Conservation (phyloP, 768 basidiomycete species). For the Suillus subaureus region DNA sequence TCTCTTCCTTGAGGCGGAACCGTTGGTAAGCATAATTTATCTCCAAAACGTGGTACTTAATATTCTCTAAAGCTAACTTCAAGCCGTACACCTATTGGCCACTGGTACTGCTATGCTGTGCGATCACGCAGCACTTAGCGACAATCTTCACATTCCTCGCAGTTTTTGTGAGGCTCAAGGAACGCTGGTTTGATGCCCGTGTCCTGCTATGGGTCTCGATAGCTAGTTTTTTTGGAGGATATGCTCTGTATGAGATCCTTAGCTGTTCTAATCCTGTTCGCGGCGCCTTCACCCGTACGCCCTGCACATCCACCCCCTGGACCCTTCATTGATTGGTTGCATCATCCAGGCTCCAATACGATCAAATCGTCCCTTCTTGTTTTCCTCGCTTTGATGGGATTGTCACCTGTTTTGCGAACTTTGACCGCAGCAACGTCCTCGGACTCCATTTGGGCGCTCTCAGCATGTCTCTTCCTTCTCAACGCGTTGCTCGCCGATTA, state of each 20-base stretch:
- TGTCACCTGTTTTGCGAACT: slow-evolving; percentile 90
- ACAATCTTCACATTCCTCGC: slow-evolving; percentile 81
- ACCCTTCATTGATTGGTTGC: slow-evolving; percentile 15
- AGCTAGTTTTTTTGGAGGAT: slow-evolving; percentile 60
- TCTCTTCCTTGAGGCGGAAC: slow-evolving; percentile 77
- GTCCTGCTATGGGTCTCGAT: slow-evolving; percentile 68
- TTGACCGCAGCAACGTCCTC: slow-evolving; percentile 94
- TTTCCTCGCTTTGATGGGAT: slow-evolving; percentile 84
- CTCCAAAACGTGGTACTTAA: slow-evolving; percentile 9
- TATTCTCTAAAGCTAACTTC: slow-evolving; percentile 64
- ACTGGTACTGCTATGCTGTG: slow-evolving; percentile 66
- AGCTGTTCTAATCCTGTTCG: slow-evolving; percentile 38
- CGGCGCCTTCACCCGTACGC: slow-evolving; percentile 29
- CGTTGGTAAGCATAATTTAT: slow-evolving; percentile 47
- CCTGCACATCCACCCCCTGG: background rate
- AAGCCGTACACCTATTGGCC: slow-evolving; percentile 76
- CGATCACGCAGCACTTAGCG: slow-evolving; percentile 84
- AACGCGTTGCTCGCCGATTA: slow-evolving; percentile 88
- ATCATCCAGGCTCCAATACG: slow-evolving; percentile 60
- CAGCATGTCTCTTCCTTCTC: slow-evolving; percentile 81
- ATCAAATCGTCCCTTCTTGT: slow-evolving; percentile 85
- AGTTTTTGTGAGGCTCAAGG: slow-evolving; percentile 73
- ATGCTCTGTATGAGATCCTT: slow-evolving; percentile 62
- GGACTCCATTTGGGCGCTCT: slow-evolving; percentile 95
- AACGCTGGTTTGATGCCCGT: slow-evolving; percentile 65